Evolutionary conservation across 202 grass and related monocot genomes (phyloP), one percentile per base, ranked within the genome.

Genomic region (Elaeis oleifera): DNA sequence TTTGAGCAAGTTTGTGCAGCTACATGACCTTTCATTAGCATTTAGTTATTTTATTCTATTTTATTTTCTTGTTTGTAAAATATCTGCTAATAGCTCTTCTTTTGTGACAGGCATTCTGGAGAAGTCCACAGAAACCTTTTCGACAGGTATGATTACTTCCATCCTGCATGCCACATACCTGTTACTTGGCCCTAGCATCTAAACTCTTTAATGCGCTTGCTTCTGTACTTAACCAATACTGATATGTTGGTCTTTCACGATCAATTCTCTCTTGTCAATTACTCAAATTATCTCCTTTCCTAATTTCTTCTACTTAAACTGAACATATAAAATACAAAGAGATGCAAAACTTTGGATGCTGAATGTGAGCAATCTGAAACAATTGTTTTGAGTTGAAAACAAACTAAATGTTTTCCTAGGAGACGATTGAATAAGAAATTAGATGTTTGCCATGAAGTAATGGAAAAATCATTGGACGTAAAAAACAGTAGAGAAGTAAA

Each of bases 81-180:
- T 44, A 44, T 44, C 9, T 44, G 36, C 8, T 44, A 44, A 44
- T 44, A 44, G 36, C 36, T 44, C 11, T 61, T 71, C 82, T 58
- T 15, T 67, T 25, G 16, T 70, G 23, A 19, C 77, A 99, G 88
- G 94, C 94, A 78, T 99, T 97, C 86, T 90, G 90, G 85, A 95
- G 90, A 95, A 78, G 74, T 84, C 90, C 85, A 58, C 85, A 95
- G 58, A 95, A 86, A 70, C 90, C 90, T 75, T 95, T 90, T 67
- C 87, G 90, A 73, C 90, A 95, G 84, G 90, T 95, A 90, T 71
- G 77, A 59, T 77, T 75, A 75, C 82, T 83, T 69, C 60, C 51
- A 68, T 60, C 73, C 56, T 54, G 65, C 54, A 69, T 28, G 50
- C 23, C 49, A 5, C 13, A 52, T 25, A 39, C 28, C 56, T 63